Evolutionary conservation across 2,329 filamentous ascomycete genomes (phyloP), one percentile per base, ranked within the genome.

Genomic region (Neofusicoccum umdonicola): DNA sequence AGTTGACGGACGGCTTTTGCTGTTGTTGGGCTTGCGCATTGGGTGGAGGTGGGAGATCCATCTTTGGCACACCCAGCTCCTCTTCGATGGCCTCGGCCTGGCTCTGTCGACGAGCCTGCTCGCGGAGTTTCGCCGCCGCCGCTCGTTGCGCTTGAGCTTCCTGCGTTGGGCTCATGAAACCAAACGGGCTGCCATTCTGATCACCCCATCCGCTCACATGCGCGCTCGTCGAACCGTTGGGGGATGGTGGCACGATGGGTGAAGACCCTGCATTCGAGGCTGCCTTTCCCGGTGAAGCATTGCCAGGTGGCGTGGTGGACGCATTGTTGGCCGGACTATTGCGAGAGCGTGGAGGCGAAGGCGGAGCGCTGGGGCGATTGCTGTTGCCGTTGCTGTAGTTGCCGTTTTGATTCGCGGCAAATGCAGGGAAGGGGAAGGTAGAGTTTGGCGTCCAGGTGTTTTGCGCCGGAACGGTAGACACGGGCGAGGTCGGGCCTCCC

Each of bases 121-220:
- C 56, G 2, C 56, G 56, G 13, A 60, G 27, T n/a, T 47, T 47
- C 8, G 56, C 56, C 7, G 56, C 56, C 27, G 56, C 56, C 1
- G 41, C 15, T 13, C 56, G 56, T 19, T 45, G 41, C n/a, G 56
- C 56, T 22, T 60, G 56, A n/a, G 56, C 56, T 19, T 60, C 56
- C 17, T 60, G 56, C 6, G 41, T 47, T 3, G 56, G 56, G 17
- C 56, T 60, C 41, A 37, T 60, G 56, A 60, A 60, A 27, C 56
- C 56, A 11, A n/a, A 13, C 9, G 56, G 42, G n/a, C 56, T 60
- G 41, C 22, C 54, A 4, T 58, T 42, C 15, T 35, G 39, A 17
- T 39, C n/a, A n/a, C 9, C 15, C 41, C 41, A 45, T 22, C 54
- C 54, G 3, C 22, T 58, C 27, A 22, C 41, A 17, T 35, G 13